phyloP scores from a whole-genome alignment of 345 rosid genomes.

The Moringa oleifera region DNA sequence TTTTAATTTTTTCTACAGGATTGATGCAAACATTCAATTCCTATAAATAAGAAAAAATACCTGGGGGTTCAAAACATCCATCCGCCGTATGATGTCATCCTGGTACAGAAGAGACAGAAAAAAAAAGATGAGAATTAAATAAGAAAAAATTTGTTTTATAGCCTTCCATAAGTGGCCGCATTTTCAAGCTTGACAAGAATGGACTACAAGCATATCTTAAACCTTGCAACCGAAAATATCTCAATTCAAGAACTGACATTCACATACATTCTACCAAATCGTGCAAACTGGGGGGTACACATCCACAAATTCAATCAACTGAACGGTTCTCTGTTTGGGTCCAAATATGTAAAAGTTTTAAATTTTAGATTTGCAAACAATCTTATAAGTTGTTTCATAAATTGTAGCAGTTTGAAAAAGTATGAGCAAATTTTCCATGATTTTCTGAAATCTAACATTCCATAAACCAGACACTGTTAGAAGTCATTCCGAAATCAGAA shows the following conservation, averaged over 20 bases:
- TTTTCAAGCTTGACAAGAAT: neutral
- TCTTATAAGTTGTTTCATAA: neutral
- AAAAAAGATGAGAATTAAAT: neutral
- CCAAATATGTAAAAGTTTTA: too few species aligned
- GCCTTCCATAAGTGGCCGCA: neutral
- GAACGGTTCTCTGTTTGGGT: neutral
- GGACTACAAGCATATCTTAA: neutral
- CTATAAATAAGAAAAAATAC: constrained; percentile 32
- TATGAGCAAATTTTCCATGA: neutral
- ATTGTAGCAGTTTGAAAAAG: constrained; percentile 6
- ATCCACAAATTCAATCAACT: too few species aligned
- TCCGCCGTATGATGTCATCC: constrained; percentile 57
- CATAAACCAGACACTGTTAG: neutral
- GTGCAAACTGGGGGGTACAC: neutral
- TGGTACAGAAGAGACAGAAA: constrained; percentile 23
- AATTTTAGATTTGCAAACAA: neutral
- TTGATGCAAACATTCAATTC: neutral
- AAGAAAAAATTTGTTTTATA: neutral
- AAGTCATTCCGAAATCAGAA: too few species aligned
- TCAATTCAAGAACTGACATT: neutral
- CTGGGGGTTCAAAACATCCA: constrained; percentile 89
- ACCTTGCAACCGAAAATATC: neutral
- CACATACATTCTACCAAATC: neutral
- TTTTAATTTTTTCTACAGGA: neutral
- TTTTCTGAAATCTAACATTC: too few species aligned